Base-by-base conservation (phyloP, 2,329 filamentous ascomycete species). In the Calycina marina region DNA sequence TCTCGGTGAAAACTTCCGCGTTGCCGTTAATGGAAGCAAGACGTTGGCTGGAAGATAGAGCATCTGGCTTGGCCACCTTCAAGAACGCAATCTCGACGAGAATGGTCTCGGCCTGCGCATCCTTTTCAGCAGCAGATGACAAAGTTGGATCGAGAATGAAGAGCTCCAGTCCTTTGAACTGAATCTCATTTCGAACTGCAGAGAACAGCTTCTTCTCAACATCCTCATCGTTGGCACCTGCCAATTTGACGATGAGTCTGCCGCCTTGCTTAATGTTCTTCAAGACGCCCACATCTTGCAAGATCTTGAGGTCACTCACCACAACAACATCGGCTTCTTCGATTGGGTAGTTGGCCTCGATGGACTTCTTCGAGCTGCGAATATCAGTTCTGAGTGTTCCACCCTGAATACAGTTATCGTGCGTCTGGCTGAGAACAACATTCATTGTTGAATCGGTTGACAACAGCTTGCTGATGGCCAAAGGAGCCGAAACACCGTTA, bases 311-410 rank as follows among this genome's bases (percentile, higher is more conserved):
- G 22, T 88, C 74, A 18, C 79, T 82, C 39, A 96, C 69, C 31
- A 84, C 78, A 10, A 72, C 69, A 14, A 88, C 68, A 52, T 93
- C 79, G 3, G 88, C 86, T 39, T 78, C 68, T 38, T 77, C 72
- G 12, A 93, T 64, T 3, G 80, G 68, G 52, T 92, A 94, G 2
- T 85, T 77, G 10, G 84, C 79, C 50, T 94, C 83, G 20, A 94
- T 69, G 17, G 77, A 75, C 62, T 81, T 86, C 51, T 76, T 73
- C 17, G 84, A 86, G 49, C 73, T 79, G 39, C 88, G 77, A 34
- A 96, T 72, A 51, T 96, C 88, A 27, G 82, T 82, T 44, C 88
- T 77, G 33, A 90, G 60, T 31, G 79, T 66, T 45, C 90, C 90
- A 26, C 86, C 90, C 65, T 62, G 76, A 39, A 57, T 72, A 56